Evolutionary conservation across 495 filamentous ascomycete species (phyloP), one percentile per base, ranked within the genome.

Genomic region (Talaromyces wortmannii): DNA sequence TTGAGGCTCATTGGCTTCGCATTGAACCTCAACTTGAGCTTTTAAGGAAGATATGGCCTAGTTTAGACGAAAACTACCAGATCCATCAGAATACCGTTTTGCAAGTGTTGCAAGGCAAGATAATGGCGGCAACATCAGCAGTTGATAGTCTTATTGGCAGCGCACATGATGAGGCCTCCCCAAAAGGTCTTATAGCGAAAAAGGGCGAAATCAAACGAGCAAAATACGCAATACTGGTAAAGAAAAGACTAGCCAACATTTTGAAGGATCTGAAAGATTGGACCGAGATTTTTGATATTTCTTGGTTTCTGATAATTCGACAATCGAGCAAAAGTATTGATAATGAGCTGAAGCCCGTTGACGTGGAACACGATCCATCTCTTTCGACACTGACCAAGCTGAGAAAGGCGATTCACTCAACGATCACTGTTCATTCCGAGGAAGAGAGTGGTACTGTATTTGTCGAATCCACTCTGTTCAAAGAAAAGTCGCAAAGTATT

Each of bases 281-380:
- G 63, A 60, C 63, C 30, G 46, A 57, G 30, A 53, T 45, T 29
- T 67, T 67, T 45, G 63, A 67, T 44, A 63, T 60, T 12, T 61
- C 60, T 16, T 67, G 63, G 62, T 65, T 50, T 44, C 36, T 67
- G 31, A 63, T 67, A 44, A 54, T 61, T 10, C 55, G 45, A 44
- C 32, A 57, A 11, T 18, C 57, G 13, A 56, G 31, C 45, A 60
- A 54, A 6, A 4, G 10, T 2, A 61, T 67, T 50, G 61, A 65
- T 49, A 15, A 58, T 29, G 54, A 63, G 47, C 48, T 65, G 31
- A 49, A 45, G 2, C 29, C 46, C 12, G 51, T 33, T 12, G 45
- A 53, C 17, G 45, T 53, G 18, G n/a, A 12, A n/a, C 48, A 60
- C 10, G 52, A 55, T 42, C 23, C 56, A 15, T 44, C 59, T 15